Evolutionary conservation across 2,329 filamentous ascomycete genomes (phyloP), one percentile per base, ranked within the genome.

Genomic region (Claviceps fusiformis): DNA sequence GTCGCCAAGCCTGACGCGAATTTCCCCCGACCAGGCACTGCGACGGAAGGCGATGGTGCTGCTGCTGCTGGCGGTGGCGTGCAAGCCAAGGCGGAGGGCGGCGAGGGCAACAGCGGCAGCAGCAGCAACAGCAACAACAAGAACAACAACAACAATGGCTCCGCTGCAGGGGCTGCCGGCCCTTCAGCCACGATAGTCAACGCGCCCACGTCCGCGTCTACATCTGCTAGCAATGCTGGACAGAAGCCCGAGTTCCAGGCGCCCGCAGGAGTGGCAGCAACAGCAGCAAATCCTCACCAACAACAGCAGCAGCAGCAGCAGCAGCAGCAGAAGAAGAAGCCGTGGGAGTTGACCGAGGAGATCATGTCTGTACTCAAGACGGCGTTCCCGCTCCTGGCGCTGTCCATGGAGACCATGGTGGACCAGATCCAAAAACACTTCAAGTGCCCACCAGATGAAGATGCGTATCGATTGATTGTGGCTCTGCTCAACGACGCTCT

Each of bases 361-460:
- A 89, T 98, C 58, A 90, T 95, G 79, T 87, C 90, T 39, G 87
- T 90, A 35, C 82, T 98, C 54, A 97, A 98, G 76, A 97, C 93
- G 7, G 91, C 92, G 0, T 98, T 97, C 76, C 93, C 93, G 29
- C 78, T 99, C 19, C 80, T 99, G 62, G 93, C 95, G 10, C 75
- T 97, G 47, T 96, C 92, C 0, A 97, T 99, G 93, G 93, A 99
- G 73, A 95, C 92, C 0, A 98, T 97, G 90, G 91, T 97, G 35
- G 93, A 98, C 67, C 92, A 97, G 71, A 95, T 98, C 57, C 87
- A 93, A 69, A 97, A 97, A 76, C 87, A 97, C 71, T 98, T 98
- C 80, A 98, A 98, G 73, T 97, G 93, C 64, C 92, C 92, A 15
- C 92, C 92, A 0, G 93, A 99, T 64, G 93, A 99, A 68, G 93